Evolutionary conservation across 352 stramenopile species (phyloP), one percentile per base, ranked within the genome.

Genomic region (Pythium utonaiense): DNA sequence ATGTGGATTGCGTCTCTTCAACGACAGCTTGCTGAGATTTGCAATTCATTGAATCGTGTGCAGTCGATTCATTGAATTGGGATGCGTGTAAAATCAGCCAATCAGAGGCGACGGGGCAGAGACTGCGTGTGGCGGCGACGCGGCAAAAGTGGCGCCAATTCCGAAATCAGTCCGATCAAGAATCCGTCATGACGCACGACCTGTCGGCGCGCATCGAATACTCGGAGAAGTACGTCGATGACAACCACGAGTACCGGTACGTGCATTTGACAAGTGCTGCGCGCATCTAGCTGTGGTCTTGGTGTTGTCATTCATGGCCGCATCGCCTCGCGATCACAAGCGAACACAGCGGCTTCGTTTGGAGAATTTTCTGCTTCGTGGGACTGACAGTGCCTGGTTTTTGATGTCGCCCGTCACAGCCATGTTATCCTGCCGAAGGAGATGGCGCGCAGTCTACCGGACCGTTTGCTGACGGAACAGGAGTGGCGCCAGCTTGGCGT

Each of bases 381-480:
- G 4, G 36, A 44, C 36, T 44, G 36, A 44, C 36, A 24, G 19
- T 7, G 3, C 2, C 22, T 13, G 3, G 14, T 21, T 44, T 44
- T 2, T 3, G 8, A 8, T 44, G 36, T 24, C 8, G 14, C 3
- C 6, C 31, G 31, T 34, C 50, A 7, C 41, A 64, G 91, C 77
- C 92, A 98, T 76, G 92, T 98, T 45, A 99, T 99, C 64, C 78
- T 99, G 56, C 97, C 97, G 5, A 99, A 99, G 76, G 97, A 99
- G 71, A 91, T 99, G 63, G 94, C 96, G 48, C 98, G 98, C 69
- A 94, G 80, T 41, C 74, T 99, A 36, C 96, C 96, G 8, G 98
- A 99, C 62, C 88, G 94, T 40, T 75, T 99, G 34, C 73, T 99
- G 60, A 96, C 84, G 4, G 97, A 99, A 75, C 89, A 87, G 13